These are phyloP conservation scores for Rhizopogon sp. DNA, from an alignment of 768 basidiomycete genomes.

Conservation along the genomic window DNA sequence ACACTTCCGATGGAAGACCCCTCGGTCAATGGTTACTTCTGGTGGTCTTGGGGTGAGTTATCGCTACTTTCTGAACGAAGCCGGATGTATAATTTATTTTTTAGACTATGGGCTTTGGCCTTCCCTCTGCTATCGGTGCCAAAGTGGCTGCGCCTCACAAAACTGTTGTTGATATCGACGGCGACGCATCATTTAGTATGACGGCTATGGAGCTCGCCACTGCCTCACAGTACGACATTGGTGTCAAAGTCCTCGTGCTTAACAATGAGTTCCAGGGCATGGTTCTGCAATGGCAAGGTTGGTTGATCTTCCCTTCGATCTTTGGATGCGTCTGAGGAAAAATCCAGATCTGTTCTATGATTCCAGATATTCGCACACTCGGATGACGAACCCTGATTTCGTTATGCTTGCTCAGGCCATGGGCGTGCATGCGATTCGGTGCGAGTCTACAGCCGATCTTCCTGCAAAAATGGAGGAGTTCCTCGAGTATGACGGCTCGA, in stretches of 20 bases:
- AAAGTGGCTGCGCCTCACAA: constrained; percentile 95
- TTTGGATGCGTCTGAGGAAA: neutral
- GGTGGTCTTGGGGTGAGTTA: constrained; percentile 86
- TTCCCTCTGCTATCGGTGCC: constrained; percentile 92
- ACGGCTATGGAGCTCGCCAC: constrained; percentile 99
- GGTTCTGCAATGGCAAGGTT: constrained; percentile 99
- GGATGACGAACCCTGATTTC: constrained; percentile 96
- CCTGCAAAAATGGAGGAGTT: constrained; percentile 98
- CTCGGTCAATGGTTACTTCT: constrained; percentile 85
- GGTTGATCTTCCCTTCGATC: constrained; percentile 11
- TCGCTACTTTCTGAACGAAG: neutral
- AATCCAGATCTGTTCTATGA: constrained; percentile 88
- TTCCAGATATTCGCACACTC: constrained; percentile 92
- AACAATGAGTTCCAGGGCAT: constrained; percentile 99
- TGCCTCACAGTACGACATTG: constrained; percentile 86
- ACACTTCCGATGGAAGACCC: constrained; percentile 85
- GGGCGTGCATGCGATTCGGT: constrained; percentile 88
- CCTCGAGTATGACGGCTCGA: constrained; percentile 84
- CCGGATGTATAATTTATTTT: constrained; percentile 29
- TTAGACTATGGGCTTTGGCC: constrained; percentile 97
- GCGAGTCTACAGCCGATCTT: constrained; percentile 63
- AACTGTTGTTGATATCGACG: constrained; percentile 93
- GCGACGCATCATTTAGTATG: constrained; percentile 98
- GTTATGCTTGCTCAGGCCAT: constrained; percentile 85
- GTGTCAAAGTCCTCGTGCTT: constrained; percentile 88